These are phyloP conservation scores for Karstenula rhodostoma DNA, from an alignment of 2,329 filamentous ascomycete genomes.

Conservation along the genomic window DNA sequence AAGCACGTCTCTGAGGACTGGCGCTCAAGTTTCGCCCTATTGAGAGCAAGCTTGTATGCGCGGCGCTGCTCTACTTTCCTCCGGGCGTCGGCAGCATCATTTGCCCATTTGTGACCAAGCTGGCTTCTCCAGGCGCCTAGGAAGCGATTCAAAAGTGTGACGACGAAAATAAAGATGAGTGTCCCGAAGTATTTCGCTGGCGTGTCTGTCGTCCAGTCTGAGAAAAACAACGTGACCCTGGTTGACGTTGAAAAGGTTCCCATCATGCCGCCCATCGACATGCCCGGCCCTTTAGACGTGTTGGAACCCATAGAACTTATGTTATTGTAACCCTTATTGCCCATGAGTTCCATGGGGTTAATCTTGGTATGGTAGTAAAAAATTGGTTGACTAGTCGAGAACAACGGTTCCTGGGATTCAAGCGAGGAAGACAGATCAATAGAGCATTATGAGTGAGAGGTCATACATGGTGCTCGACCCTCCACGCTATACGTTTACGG, in stretches of 20 bases:
- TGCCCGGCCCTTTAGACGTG: not conserved
- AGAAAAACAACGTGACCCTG: constrained; percentile 4
- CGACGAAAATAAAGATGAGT: constrained; percentile 4
- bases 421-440: not conserved
- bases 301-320: not conserved
- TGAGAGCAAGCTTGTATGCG: not conserved
- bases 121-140: constrained; percentile 13
- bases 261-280: constrained; percentile 7
- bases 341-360: not conserved
- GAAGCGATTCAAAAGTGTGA: constrained; percentile 12
- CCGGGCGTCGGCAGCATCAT: constrained; percentile 7
- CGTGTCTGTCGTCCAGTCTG: constrained; percentile 11
- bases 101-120: constrained; percentile 10
- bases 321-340: not conserved
- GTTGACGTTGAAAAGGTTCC: constrained; percentile 10
- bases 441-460: not conserved
- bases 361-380: not conserved
- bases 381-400: not conserved
- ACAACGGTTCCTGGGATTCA: not conserved
- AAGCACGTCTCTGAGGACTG: not conserved
- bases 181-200: constrained; percentile 12
- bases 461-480: not conserved
- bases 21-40: not conserved
- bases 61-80: not conserved
- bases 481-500: not conserved